Evolutionary conservation across 192 early-diverging fungal species (phyloP).

Genomic region (Endogone sp.): DNA sequence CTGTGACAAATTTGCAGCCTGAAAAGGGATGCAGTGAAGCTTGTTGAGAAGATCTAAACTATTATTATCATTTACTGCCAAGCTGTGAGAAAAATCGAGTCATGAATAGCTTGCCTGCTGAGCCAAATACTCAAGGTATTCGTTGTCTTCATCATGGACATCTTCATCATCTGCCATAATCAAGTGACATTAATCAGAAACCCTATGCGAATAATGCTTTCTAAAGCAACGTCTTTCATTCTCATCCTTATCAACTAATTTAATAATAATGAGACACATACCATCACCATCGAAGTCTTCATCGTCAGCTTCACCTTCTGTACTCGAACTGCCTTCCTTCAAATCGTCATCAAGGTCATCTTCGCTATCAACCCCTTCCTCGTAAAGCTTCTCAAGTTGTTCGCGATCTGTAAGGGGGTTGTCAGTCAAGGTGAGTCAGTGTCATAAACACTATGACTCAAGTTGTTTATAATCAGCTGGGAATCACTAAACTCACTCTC

Average conservation of each 20-base stretch:
- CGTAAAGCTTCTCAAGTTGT: conserved; percentile 47
- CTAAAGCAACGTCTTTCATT: too few species aligned
- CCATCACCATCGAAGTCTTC: conserved; percentile 56
- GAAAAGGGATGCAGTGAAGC: conserved; percentile 20
- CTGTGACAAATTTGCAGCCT: conserved; percentile 10
- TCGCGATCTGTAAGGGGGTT: conserved; percentile 41
- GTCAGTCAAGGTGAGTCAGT: too few species aligned
- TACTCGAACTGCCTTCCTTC: conserved; percentile 29
- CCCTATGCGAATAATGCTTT: background rate
- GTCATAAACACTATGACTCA: too few species aligned
- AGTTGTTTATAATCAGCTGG: too few species aligned
- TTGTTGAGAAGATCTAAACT: conserved; percentile 1
- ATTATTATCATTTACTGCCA: background rate
- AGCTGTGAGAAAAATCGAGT: conserved; percentile 4
- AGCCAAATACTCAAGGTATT: conserved; percentile 59
- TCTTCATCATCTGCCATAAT: conserved; percentile 48
- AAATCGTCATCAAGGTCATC: conserved; percentile 40
- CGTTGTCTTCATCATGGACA: conserved; percentile 56
- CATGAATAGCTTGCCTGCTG: conserved; percentile 29
- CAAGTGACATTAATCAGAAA: background rate
- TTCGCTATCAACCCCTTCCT: conserved; percentile 51
- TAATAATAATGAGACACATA: conserved; percentile 3
- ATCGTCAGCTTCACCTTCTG: conserved; percentile 45
- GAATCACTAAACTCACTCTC: conserved; percentile 45
- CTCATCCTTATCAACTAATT: too few species aligned